Evolutionary conservation across 495 filamentous ascomycete species (phyloP), one percentile per base, ranked within the genome.

Genomic region (Penicillium coffeae): DNA sequence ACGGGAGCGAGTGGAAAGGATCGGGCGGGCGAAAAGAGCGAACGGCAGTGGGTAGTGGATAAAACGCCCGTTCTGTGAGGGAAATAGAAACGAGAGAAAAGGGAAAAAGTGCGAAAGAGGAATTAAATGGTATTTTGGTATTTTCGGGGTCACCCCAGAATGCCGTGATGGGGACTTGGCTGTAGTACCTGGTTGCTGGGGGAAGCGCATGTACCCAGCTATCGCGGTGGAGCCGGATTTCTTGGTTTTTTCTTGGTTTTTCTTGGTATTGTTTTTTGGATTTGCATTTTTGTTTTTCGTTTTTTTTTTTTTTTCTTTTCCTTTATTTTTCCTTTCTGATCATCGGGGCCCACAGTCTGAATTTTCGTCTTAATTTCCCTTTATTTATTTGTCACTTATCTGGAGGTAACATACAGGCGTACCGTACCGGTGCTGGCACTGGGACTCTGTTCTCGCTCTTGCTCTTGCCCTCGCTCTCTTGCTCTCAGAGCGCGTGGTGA

Each of bases 41-140:
- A 60, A 58, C 53, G 39, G 49, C 54, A 58, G 60, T 59, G 58
- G 47, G 52, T 52, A 45, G 59, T 62, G 60, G 60, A 58, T 64
- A 55, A 58, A 32, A 47, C 44, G 34, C 27, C 39, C 46, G 42
- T 35, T 10, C 34, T n/a, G n/a, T 60, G 51, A 56, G 51, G 50
- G 52, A 60, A 57, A 54, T 47, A 56, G 43, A 45, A 57, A 42
- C n/a, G 20, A 18, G 45, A 50, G 36, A 48, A 46, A 35, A 30
- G 41, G 15, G 46, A 48, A 51, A 25, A 10, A 13, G 20, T 48
- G 42, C 16, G 38, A 45, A 54, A 52, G 25, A 42, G 42, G 50
- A 50, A 41, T 45, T 35, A 40, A 47, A 48, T 42, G 47, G 39
- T 43, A n/a, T 27, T 42, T 13, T 40, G 22, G 21, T 47, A 46